Evolutionary conservation across 2,329 filamentous ascomycete species (phyloP), one percentile per base, ranked within the genome.

Genomic region (Rasamsonia emersonii): DNA sequence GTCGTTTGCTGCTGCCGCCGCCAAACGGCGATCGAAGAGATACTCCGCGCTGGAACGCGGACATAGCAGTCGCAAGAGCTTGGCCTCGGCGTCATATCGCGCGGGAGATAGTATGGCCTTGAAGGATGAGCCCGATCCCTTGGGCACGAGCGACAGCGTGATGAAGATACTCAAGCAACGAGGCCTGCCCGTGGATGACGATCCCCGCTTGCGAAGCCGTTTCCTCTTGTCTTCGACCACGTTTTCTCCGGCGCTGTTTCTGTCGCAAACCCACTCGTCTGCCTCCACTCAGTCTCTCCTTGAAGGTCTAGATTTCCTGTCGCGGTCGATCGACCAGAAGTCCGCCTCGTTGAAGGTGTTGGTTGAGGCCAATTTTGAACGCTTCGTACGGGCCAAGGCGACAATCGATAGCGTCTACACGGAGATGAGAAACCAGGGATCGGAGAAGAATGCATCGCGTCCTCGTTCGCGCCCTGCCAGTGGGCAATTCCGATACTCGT

Each of bases 321-420:
- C 86, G 11, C 75, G 76, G 40, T 95, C 89, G 1, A 98, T 98
- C 50, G 91, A 96, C 50, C 85, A 96, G 61, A 98, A 98, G 59
- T 95, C 89, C 0, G 91, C 89, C 0, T 95, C 88, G 3, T 73
- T 98, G 39, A 98, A 98, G 56, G 83, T 93, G 8, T 72, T 98
- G 11, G 91, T 98, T 15, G 91, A 98, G 59, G 89, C 85, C 42
- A 98, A 98, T 57, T 98, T 98, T 54, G 93, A 98, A 61, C 82
- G 89, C 44, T 98, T 98, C 64, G 91, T 98, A 35, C 82, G 86
- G 41, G 91, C 91, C 25, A 98, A 98, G 59, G 85, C 89, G 11
- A 96, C 89, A 5, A 96, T 98, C 50, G 91, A 98, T 63, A 93
- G 93, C 61, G 91, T 98, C 32, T 98, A 98, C 62, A 93, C 80